Percentiles rank a stretch among this genome's conserved stretches.
These are phyloP conservation scores for Schwanniomyces sp. DNA, from an alignment of 805 yeast genomes.

Conservation along the genomic window DNA sequence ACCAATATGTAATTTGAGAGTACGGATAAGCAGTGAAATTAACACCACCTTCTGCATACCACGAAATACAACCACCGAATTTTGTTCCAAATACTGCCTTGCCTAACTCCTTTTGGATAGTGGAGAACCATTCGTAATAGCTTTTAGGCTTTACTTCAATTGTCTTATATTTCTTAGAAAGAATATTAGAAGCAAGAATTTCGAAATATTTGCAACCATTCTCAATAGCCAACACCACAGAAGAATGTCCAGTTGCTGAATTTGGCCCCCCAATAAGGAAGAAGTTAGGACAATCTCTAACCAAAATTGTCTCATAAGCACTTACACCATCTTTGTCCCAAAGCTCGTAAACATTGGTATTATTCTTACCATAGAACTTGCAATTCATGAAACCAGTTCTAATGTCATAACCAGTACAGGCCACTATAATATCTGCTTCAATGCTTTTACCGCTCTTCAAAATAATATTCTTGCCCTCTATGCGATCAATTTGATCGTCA, in stretches of 20 bases:
- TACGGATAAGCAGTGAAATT: constrained; percentile 38
- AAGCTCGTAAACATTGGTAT: constrained; percentile 15
- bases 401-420: constrained; percentile 42
- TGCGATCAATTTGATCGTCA: constrained; percentile 18
- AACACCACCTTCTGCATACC: constrained; percentile 30
- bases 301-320: constrained; percentile 36
- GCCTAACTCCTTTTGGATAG: constrained; percentile 23
- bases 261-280: constrained; percentile 41
- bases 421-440: constrained; percentile 38
- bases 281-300: constrained; percentile 34
- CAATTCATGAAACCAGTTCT: constrained; percentile 13
- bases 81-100: constrained; percentile 35
- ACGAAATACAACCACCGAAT: constrained; percentile 42
- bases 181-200: constrained; percentile 22
- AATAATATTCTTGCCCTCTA: constrained; percentile 28
- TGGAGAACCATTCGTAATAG: constrained; percentile 34
- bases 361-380: constrained; percentile 26
- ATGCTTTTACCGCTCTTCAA: constrained; percentile 25
- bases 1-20: constrained; percentile 33
- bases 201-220: constrained; percentile 25
- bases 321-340: constrained; percentile 32
- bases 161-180: constrained; percentile 26
- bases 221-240: constrained; percentile 40
- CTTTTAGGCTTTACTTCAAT: constrained; percentile 29
- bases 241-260: constrained; percentile 43